Conservation (phyloP, 768 basidiomycete genomes). For the Nidularia pulvinata region DNA sequence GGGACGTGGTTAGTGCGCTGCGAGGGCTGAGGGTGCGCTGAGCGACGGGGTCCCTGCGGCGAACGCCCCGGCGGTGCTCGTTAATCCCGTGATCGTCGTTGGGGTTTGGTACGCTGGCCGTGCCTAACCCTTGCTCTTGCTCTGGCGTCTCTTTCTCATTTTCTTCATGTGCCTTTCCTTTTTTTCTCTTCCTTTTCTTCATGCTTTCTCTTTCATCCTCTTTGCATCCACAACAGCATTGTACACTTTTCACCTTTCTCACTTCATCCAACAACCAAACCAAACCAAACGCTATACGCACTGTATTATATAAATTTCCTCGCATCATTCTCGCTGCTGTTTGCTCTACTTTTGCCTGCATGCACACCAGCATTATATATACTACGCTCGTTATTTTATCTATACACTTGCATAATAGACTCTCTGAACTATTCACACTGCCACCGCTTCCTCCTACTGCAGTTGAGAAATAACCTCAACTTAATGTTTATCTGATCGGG, state of each 20-base stretch:
- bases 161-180: neutral
- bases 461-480: no score
- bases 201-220: neutral
- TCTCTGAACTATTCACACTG: no score
- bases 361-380: no score
- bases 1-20: constrained; percentile 24
- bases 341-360: no score
- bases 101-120: neutral
- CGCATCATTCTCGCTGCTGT: no score
- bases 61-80: neutral
- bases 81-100: neutral
- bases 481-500: no score
- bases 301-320: no score
- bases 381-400: no score
- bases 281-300: no score
- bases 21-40: constrained; percentile 20
- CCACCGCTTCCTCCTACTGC: no score
- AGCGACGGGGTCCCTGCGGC: neutral
- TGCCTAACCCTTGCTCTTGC: neutral
- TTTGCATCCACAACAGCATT: neutral
- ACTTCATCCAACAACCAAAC: neutral
- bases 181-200: neutral
- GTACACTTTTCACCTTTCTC: neutral
- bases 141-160: neutral
- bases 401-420: no score